phyloP scores from a whole-genome alignment of 2,329 filamentous ascomycete species.

The Aspergillus quadricinctus region DNA sequence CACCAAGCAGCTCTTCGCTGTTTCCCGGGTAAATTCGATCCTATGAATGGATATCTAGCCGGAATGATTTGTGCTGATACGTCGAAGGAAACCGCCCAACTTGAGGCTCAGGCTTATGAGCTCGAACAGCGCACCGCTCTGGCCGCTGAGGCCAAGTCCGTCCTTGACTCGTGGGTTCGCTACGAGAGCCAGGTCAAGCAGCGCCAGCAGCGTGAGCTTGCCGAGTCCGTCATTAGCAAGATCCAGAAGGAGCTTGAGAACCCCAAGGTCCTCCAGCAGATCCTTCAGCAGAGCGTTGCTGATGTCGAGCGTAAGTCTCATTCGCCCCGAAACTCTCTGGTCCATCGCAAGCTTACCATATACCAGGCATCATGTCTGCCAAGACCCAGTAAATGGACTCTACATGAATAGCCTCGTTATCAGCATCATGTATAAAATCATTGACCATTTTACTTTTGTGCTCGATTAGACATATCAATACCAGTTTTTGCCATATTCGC shows the following conservation, averaged over 20 bases:
- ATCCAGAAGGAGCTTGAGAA: slow-evolving; percentile 98
- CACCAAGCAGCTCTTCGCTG: slow-evolving; percentile 94
- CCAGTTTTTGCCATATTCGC: slow-evolving; percentile 16
- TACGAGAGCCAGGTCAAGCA: slow-evolving; percentile 99
- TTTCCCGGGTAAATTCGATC: slow-evolving; percentile 76
- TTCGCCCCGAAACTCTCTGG: neutral
- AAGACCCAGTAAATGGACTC: slow-evolving; percentile 37
- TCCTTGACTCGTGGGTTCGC: slow-evolving; percentile 97
- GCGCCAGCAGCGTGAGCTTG: slow-evolving; percentile 95
- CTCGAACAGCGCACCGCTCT: slow-evolving; percentile 94
- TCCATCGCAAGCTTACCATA: slow-evolving; percentile 13
- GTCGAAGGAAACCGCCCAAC: slow-evolving; percentile 82
- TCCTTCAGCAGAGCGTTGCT: slow-evolving; percentile 90
- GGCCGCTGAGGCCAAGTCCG: slow-evolving; percentile 85
- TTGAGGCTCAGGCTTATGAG: slow-evolving; percentile 95
- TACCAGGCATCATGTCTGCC: slow-evolving; percentile 35
- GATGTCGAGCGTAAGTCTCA: slow-evolving; percentile 83
- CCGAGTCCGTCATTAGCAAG: slow-evolving; percentile 89
- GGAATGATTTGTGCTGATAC: slow-evolving; percentile 6
- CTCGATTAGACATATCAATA: slow-evolving; percentile 36
- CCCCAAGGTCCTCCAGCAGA: slow-evolving; percentile 95
- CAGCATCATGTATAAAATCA: slow-evolving; percentile 40
- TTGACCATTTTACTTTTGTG: slow-evolving; percentile 32
- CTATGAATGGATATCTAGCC: neutral
- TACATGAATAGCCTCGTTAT: slow-evolving; percentile 26